These are phyloP conservation scores for Plantago ovata DNA, from an alignment of 257 asterid species.

Conservation along the genomic window DNA sequence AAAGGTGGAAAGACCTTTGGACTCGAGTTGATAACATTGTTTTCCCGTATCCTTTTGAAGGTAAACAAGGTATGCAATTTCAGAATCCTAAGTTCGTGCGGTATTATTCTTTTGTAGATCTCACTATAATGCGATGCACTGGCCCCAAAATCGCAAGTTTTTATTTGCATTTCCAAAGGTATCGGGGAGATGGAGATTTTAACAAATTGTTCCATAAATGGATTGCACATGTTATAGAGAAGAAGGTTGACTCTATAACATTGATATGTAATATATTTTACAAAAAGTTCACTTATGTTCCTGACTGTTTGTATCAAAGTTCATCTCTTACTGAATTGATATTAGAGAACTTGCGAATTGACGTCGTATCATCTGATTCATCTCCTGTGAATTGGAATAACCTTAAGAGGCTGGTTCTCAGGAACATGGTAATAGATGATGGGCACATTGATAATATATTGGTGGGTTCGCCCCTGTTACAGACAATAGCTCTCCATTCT, in stretches of 20 bases:
- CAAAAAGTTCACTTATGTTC: background rate
- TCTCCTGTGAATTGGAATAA: background rate
- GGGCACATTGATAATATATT: background rate
- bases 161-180: background rate
- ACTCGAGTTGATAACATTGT: background rate
- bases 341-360: background rate
- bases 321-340: background rate
- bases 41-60: too few relatives aligned
- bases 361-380: too few relatives aligned
- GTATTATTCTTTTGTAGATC: background rate
- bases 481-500: background rate
- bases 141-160: background rate
- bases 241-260: background rate
- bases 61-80: too few relatives aligned
- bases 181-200: background rate
- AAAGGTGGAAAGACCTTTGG: background rate
- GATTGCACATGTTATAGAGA: background rate
- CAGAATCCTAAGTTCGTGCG: background rate
- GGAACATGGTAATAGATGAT: background rate
- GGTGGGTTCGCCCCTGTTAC: background rate
- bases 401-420: background rate
- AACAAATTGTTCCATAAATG: background rate
- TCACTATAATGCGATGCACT: constrained; percentile 1
- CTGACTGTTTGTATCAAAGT: background rate
- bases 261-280: background rate